phyloP scores from a whole-genome alignment of 2,329 filamentous ascomycete genomes.

The Xylaria sp. region DNA sequence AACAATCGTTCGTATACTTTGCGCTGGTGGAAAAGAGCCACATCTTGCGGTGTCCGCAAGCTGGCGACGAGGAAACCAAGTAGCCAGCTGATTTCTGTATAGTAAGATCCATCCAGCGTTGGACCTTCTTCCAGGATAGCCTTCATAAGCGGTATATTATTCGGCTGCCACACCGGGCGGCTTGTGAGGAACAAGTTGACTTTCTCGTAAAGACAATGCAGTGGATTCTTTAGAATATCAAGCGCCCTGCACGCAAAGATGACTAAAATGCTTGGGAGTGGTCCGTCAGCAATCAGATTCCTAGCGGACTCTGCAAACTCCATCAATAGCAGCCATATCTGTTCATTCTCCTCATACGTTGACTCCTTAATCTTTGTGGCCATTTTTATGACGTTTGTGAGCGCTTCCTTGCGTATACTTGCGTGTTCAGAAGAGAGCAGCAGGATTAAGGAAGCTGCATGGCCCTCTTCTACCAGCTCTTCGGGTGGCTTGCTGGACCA shows the following conservation, averaged over 20 bases:
- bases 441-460: constrained; percentile 75
- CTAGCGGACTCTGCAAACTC: constrained; percentile 82
- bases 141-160: constrained; percentile 77
- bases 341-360: constrained; percentile 78
- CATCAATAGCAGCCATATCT: constrained; percentile 81
- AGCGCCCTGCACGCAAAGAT: constrained; percentile 79
- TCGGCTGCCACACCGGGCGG: constrained; percentile 78
- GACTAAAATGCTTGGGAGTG: constrained; percentile 79
- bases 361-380: constrained; percentile 73
- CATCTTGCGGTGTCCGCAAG: constrained; percentile 46
- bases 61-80: constrained; percentile 49
- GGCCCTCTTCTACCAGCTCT: constrained; percentile 81
- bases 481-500: constrained; percentile 84
- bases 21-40: constrained; percentile 48
- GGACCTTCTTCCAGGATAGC: constrained; percentile 67
- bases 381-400: constrained; percentile 75
- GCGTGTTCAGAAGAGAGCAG: constrained; percentile 80
- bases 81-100: constrained; percentile 51
- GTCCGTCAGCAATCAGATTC: constrained; percentile 61
- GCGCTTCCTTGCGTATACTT: constrained; percentile 82
- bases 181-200: constrained; percentile 85
- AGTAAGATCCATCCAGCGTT: constrained; percentile 48
- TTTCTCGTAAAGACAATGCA: constrained; percentile 86
- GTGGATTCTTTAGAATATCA: constrained; percentile 76
- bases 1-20: constrained; percentile 65